A percentile compares a stretch with the other conserved stretches of the same genome.
phyloP scores from a whole-genome alignment of 1,284 basidiomycete species.

The Trichosporon coremiiforme region DNA sequence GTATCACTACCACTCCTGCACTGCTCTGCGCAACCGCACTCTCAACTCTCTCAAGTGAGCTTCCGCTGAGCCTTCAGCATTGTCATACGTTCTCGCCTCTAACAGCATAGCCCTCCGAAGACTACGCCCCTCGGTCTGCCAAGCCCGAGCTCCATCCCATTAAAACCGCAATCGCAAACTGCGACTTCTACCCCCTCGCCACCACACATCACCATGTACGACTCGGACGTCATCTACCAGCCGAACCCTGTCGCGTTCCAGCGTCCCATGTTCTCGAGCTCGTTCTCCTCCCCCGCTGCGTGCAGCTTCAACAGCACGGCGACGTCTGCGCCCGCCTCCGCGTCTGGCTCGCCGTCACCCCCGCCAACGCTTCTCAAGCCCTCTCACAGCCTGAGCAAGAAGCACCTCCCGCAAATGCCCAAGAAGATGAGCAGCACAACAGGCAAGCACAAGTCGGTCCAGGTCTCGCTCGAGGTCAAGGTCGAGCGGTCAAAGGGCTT shows the following conservation, averaged over 20 bases:
- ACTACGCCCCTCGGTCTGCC: background rate
- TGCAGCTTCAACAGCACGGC: conserved; percentile 2
- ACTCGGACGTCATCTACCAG: conserved; percentile 26
- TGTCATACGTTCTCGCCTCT: background rate
- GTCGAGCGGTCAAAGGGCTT: conserved; percentile 50
- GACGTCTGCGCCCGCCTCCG: conserved; percentile 17
- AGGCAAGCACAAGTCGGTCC: conserved; percentile 44
- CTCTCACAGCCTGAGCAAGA: conserved; percentile 22
- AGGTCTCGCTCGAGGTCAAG: conserved; percentile 49
- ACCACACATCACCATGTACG: conserved; percentile 23
- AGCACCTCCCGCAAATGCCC: conserved; percentile 34
- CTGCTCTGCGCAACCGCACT: background rate
- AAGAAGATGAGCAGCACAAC: conserved; percentile 43
- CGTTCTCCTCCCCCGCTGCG: conserved; percentile 27
- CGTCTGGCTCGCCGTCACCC: conserved; percentile 28
- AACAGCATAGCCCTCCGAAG: background rate
- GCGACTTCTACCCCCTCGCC: conserved; percentile 8
- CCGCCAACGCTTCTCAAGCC: conserved; percentile 24
- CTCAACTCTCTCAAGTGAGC: background rate
- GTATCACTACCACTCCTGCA: conserved; percentile 5
- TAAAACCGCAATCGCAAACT: background rate
- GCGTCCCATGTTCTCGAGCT: conserved; percentile 24
- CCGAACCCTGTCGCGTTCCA: conserved; percentile 29
- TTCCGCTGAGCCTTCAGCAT: background rate
- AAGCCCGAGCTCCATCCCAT: background rate